These are phyloP conservation scores for Neotropicomus parvogracilis DNA, from an alignment of 1,284 basidiomycete genomes.

Conservation along the genomic window DNA sequence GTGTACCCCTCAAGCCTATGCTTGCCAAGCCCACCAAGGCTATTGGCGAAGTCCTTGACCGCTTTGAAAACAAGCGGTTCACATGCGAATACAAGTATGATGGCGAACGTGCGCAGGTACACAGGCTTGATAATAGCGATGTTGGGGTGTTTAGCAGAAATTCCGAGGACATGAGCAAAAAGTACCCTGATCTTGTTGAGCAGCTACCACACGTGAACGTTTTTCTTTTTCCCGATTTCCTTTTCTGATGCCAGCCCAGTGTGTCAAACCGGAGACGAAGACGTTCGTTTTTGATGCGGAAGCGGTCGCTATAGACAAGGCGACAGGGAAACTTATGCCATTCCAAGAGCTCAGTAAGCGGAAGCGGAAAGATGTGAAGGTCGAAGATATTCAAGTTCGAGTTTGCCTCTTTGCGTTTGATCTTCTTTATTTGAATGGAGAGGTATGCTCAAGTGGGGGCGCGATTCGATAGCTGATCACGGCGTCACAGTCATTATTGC, in stretches of 20 bases:
- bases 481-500: conserved; percentile 55
- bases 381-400: conserved; percentile 93
- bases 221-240: neutral
- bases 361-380: conserved; percentile 96
- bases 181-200: conserved; percentile 95
- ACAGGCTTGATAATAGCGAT: conserved; percentile 74
- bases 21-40: conserved; percentile 99
- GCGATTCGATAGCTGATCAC: neutral
- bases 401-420: conserved; percentile 98
- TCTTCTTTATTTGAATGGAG: conserved; percentile 89
- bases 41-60: conserved; percentile 96
- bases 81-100: conserved; percentile 99
- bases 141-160: conserved; percentile 94
- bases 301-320: conserved; percentile 92
- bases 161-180: conserved; percentile 99
- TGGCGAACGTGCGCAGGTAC: conserved; percentile 92
- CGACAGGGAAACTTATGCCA: conserved; percentile 81
- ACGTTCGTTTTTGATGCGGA: conserved; percentile 96
- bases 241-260: conserved; percentile 45
- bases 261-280: conserved; percentile 75
- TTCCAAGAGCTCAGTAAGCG: conserved; percentile 96
- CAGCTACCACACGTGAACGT: conserved; percentile 78
- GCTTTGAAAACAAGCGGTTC: conserved; percentile 94
- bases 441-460: conserved; percentile 49
- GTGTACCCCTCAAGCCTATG: conserved; percentile 98